These are phyloP conservation scores for Podaxis sp. DNA, from an alignment of 768 basidiomycete species.

Conservation along the genomic window DNA sequence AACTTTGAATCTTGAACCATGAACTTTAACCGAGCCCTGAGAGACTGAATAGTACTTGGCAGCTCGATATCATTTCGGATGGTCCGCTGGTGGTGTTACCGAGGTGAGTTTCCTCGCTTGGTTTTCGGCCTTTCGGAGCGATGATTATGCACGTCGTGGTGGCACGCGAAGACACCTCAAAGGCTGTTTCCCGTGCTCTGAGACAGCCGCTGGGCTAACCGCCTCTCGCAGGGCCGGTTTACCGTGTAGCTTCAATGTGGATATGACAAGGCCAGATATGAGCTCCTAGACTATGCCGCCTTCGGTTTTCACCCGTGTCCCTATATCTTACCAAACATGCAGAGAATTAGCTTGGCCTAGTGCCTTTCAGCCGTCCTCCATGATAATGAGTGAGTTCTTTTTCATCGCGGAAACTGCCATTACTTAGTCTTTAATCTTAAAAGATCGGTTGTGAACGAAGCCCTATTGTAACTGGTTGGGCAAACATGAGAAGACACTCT, in stretches of 20 bases:
- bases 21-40: no score
- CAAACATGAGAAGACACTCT: no score
- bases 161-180: conserved; percentile 26
- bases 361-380: no score
- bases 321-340: no score
- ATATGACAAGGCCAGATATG: conserved; percentile 90
- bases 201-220: conserved; percentile 40
- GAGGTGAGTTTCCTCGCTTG: conserved; percentile 24
- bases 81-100: neutral
- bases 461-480: no score
- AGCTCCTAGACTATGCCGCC: conserved; percentile 26
- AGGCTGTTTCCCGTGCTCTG: conserved; percentile 25
- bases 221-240: conserved; percentile 41
- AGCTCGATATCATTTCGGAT: neutral
- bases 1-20: neutral
- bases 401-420: no score
- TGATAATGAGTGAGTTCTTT: no score
- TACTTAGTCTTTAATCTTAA: no score
- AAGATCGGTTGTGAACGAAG: no score
- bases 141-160: conserved; percentile 73
- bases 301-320: neutral
- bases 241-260: conserved; percentile 43
- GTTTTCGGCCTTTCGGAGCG: conserved; percentile 12
- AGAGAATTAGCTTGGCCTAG: no score
- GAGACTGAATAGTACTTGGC: neutral